A percentile compares a stretch with the other conserved stretches of the same genome.
Evolutionary conservation across 2,329 filamentous ascomycete species (phyloP).

Genomic region (Fusarium torulosum): DNA sequence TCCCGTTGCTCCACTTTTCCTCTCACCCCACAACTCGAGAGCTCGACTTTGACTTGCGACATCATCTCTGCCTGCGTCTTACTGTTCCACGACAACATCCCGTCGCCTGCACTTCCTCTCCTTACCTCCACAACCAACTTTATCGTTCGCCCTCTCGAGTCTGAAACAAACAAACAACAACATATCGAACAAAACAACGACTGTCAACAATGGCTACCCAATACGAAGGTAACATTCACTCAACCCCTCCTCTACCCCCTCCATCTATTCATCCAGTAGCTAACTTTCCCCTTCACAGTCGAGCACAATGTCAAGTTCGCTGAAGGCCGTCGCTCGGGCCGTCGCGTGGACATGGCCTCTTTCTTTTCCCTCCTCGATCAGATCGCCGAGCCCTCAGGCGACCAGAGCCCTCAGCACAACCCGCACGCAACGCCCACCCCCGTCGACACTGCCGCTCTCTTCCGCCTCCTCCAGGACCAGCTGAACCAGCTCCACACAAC

Average conservation of each 20-base stretch:
- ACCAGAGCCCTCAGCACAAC: slow-evolving; percentile 60
- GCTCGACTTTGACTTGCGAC: slow-evolving; percentile 37
- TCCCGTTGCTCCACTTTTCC: slow-evolving; percentile 11
- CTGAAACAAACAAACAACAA: neutral
- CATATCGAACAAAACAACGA: neutral
- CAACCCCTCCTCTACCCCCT: slow-evolving; percentile 12
- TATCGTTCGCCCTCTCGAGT: neutral
- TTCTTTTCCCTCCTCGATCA: slow-evolving; percentile 70
- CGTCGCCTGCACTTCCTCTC: slow-evolving; percentile 1
- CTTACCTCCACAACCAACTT: neutral
- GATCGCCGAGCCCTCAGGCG: slow-evolving; percentile 57
- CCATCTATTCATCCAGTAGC: slow-evolving; percentile 8
- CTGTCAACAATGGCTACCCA: slow-evolving; percentile 63
- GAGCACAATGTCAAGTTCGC: slow-evolving; percentile 71
- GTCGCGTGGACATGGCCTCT: slow-evolving; percentile 73
- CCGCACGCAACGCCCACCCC: slow-evolving; percentile 71
- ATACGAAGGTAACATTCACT: slow-evolving; percentile 63
- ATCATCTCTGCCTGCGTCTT: slow-evolving; percentile 38
- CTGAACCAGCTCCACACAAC: slow-evolving; percentile 64
- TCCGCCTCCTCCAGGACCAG: slow-evolving; percentile 71
- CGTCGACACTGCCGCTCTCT: slow-evolving; percentile 68
- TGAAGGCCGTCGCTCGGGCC: slow-evolving; percentile 56
- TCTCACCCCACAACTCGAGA: slow-evolving; percentile 19
- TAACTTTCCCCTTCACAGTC: slow-evolving; percentile 58
- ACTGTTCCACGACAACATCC: slow-evolving; percentile 30